phyloP scores from a whole-genome alignment of 768 basidiomycete species.

The Chalciporus sphaerocephalus region DNA sequence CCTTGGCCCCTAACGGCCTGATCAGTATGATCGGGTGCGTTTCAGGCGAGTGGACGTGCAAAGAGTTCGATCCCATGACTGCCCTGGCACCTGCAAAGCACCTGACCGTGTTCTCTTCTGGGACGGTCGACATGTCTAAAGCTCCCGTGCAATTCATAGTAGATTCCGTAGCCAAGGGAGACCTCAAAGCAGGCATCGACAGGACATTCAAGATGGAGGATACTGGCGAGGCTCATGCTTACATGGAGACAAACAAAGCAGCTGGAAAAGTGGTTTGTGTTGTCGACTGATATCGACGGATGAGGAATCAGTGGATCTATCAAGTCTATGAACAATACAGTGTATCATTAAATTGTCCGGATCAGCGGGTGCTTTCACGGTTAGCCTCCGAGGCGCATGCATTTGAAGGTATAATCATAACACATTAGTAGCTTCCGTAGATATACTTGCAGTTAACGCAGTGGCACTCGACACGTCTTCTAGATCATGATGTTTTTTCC shows the following conservation, averaged over 20 bases:
- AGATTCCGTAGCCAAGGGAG: too few species aligned
- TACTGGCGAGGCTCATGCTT: too few species aligned
- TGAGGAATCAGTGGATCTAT: background rate
- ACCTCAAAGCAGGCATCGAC: too few species aligned
- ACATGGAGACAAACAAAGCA: slow-evolving; percentile 13
- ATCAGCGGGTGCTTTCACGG: background rate
- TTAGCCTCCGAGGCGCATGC: background rate
- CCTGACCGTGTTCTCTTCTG: too few species aligned
- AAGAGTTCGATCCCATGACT: background rate
- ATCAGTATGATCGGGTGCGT: background rate
- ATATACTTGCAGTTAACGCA: slow-evolving; percentile 14
- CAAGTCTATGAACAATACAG: background rate
- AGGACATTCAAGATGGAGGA: too few species aligned
- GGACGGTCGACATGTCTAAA: too few species aligned
- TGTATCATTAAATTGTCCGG: background rate
- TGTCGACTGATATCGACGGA: slow-evolving; percentile 9
- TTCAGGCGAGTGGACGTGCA: background rate
- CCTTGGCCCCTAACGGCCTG: background rate
- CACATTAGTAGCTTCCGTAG: slow-evolving; percentile 19
- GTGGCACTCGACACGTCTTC: background rate
- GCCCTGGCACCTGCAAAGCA: background rate
- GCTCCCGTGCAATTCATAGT: too few species aligned
- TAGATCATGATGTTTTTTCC: slow-evolving; percentile 22
- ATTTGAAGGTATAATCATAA: slow-evolving; percentile 4
- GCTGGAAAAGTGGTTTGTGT: slow-evolving; percentile 25